Evolutionary conservation across 345 rosid species (phyloP).

Genomic region (Gossypium stocksii): DNA sequence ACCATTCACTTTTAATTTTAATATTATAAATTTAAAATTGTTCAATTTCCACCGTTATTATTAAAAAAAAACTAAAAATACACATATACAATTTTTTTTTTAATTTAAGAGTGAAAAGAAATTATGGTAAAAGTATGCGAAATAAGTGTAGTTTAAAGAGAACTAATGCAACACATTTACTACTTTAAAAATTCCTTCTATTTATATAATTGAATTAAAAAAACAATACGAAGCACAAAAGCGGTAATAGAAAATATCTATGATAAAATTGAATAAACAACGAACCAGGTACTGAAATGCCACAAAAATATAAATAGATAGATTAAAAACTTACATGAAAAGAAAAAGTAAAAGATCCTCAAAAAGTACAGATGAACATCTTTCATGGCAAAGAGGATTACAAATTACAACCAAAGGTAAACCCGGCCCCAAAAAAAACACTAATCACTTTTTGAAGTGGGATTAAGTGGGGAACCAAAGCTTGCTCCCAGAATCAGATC

Average conservation of each 20-base stretch:
- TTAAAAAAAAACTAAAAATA: too few species aligned
- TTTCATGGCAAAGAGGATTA: background rate
- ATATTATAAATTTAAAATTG: too few species aligned
- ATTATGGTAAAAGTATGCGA: too few species aligned
- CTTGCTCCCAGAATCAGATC: background rate
- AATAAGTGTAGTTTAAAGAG: too few species aligned
- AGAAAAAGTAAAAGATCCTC: background rate
- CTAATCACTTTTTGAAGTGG: conserved; percentile 1
- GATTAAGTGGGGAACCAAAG: background rate
- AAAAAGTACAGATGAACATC: background rate
- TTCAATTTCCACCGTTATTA: too few species aligned
- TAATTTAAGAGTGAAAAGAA: too few species aligned
- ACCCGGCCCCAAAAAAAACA: background rate
- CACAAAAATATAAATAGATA: background rate
- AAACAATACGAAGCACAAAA: background rate
- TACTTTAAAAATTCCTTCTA: background rate
- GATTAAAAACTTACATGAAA: background rate
- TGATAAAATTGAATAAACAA: background rate
- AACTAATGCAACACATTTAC: too few species aligned
- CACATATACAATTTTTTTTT: too few species aligned
- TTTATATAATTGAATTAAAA: background rate
- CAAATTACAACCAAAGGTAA: background rate
- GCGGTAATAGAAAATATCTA: background rate
- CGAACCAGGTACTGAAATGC: background rate
- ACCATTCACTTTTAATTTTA: too few species aligned